Conservation (phyloP, 805 yeast genomes). For the Wickerhamomyces pijperi region DNA sequence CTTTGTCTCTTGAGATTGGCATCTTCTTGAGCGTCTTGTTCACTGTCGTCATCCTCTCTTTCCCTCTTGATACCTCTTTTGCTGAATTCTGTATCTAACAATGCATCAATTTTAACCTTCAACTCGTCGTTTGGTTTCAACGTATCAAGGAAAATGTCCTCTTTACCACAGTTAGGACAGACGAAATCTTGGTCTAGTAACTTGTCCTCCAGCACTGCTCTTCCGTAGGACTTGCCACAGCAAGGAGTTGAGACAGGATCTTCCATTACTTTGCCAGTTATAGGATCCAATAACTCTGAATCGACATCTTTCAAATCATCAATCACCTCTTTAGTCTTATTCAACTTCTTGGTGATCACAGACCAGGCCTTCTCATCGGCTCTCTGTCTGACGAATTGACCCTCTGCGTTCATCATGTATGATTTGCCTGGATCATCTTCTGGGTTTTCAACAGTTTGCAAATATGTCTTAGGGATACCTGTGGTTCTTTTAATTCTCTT, state of each 20-base stretch:
- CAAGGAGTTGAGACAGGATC: constrained; percentile 81
- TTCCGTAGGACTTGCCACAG: constrained; percentile 49
- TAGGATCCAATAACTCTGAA: constrained; percentile 58
- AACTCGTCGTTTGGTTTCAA: constrained; percentile 52
- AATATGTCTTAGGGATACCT: constrained; percentile 91
- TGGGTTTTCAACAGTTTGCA: constrained; percentile 78
- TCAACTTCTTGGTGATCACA: constrained; percentile 56
- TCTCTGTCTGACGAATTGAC: constrained; percentile 90
- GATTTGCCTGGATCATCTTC: constrained; percentile 49
- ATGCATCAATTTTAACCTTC: constrained; percentile 41
- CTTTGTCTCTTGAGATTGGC: constrained; percentile 8
- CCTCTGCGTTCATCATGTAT: constrained; percentile 85
- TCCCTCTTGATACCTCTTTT: constrained; percentile 20
- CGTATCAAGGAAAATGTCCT: constrained; percentile 68
- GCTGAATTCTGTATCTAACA: constrained; percentile 26
- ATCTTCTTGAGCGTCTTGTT: no score
- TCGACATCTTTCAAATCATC: constrained; percentile 30
- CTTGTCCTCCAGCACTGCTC: constrained; percentile 49
- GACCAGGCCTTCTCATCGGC: constrained; percentile 93
- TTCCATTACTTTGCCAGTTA: constrained; percentile 48
- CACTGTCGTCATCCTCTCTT: constrained; percentile 3
- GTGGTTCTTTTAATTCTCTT: constrained; percentile 85
- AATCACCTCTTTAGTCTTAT: constrained; percentile 12
- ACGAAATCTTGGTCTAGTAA: constrained; percentile 76
- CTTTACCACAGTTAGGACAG: constrained; percentile 77